phyloP scores from a whole-genome alignment of 2,329 filamentous ascomycete species.

The Claviceps paspali region DNA sequence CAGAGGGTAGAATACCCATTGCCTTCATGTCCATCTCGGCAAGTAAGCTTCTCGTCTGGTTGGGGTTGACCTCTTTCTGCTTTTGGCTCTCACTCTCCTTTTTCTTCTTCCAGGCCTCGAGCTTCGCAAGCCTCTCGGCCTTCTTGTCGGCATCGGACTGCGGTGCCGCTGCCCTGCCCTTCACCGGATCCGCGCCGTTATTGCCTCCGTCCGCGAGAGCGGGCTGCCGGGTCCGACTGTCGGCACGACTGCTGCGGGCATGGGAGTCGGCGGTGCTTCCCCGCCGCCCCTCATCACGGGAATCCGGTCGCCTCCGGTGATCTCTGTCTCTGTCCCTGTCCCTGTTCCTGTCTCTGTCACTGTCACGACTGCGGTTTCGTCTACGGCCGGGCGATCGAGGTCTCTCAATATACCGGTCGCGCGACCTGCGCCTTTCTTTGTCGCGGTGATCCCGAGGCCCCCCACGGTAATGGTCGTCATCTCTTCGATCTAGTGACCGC shows the following conservation, averaged over 20 bases:
- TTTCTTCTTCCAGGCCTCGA: constrained; percentile 88
- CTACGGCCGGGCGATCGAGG: constrained; percentile 44
- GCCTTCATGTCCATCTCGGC: constrained; percentile 62
- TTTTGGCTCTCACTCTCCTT: constrained; percentile 62
- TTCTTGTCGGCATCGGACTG: constrained; percentile 59
- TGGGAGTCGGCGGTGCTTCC: constrained; percentile 59
- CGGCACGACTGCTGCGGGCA: constrained; percentile 49
- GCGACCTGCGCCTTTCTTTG: constrained; percentile 49
- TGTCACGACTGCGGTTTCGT: constrained; percentile 49
- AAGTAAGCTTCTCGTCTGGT: constrained; percentile 50
- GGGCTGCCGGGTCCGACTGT: constrained; percentile 39
- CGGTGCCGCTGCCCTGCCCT: constrained; percentile 27
- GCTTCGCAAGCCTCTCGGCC: constrained; percentile 62
- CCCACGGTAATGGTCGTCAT: constrained; percentile 49
- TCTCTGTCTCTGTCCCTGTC: constrained; percentile 29
- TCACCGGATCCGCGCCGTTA: constrained; percentile 45
- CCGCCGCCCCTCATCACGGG: constrained; percentile 50
- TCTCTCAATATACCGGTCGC: constrained; percentile 42
- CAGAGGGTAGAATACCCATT: constrained; percentile 27
- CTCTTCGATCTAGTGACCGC: constrained; percentile 51
- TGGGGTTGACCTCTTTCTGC: constrained; percentile 50
- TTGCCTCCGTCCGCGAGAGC: constrained; percentile 32
- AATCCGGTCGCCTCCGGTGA: constrained; percentile 59
- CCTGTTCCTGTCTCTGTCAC: constrained; percentile 30
- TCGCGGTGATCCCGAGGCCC: constrained; percentile 38